A percentile compares a stretch with the other conserved stretches of the same genome.
Evolutionary conservation across 768 basidiomycete genomes (phyloP).

Genomic region (Pulveroboletus sp.): DNA sequence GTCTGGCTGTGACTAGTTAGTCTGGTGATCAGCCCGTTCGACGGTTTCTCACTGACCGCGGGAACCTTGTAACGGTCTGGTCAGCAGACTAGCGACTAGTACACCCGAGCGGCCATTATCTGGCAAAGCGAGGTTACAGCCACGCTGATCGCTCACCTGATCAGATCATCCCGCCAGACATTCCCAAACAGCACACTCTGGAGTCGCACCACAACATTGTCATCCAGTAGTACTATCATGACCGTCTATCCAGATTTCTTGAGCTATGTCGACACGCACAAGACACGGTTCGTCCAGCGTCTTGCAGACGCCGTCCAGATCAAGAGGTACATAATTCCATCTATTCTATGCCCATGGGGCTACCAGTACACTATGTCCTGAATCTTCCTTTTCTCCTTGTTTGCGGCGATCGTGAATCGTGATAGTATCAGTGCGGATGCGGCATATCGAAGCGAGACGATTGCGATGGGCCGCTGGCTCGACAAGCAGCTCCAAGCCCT

Average conservation of each 20-base stretch:
- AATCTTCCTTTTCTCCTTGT: not conserved
- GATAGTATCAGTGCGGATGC: constrained; percentile 70
- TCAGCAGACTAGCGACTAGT: too few species aligned
- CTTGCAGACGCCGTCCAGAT: constrained; percentile 83
- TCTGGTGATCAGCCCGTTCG: too few species aligned
- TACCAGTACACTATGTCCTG: too few species aligned
- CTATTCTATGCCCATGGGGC: not conserved
- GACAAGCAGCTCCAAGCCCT: constrained; percentile 68
- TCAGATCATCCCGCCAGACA: too few species aligned
- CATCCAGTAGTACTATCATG: constrained; percentile 22
- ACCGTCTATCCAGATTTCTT: constrained; percentile 33
- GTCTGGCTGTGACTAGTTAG: too few species aligned
- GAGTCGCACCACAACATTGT: too few species aligned
- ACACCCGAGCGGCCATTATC: too few species aligned
- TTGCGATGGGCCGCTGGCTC: constrained; percentile 85
- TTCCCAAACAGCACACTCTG: too few species aligned
- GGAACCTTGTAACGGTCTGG: too few species aligned
- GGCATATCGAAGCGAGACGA: constrained; percentile 68
- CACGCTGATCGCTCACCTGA: too few species aligned
- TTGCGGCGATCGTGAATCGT: not conserved
- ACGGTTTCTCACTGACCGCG: too few species aligned
- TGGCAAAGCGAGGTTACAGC: too few species aligned
- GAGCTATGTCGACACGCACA: constrained; percentile 64
- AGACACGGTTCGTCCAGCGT: constrained; percentile 71
- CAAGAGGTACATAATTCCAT: constrained; percentile 51